These are phyloP conservation scores for Plasmodium reichenowi DNA, from an alignment of 169 alveolate genomes.

Conservation along the genomic window DNA sequence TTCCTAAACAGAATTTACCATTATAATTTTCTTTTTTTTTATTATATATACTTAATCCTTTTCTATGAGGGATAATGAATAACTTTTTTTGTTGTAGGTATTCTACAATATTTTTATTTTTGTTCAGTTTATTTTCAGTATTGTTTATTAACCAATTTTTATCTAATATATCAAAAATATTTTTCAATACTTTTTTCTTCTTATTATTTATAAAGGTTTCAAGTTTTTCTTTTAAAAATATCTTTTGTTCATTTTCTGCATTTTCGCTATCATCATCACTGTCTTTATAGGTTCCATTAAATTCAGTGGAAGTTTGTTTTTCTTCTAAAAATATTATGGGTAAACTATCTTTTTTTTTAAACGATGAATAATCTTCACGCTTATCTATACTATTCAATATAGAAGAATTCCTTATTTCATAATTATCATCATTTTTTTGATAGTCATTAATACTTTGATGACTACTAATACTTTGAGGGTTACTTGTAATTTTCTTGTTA, in stretches of 20 bases:
- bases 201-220: slow-evolving; percentile 16
- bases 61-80: slow-evolving; percentile 50
- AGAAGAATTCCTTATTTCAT: too few species aligned
- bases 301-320: background rate
- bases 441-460: too few species aligned
- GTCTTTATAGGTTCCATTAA: background rate
- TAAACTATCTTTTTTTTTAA: background rate
- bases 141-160: slow-evolving; percentile 39
- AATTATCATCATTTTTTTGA: too few species aligned
- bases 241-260: background rate
- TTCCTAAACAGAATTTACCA: slow-evolving; percentile 69
- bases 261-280: slow-evolving; percentile 12
- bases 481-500: too few species aligned
- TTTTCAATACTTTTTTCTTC: slow-evolving; percentile 38
- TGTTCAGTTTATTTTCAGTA: slow-evolving; percentile 25
- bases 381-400: background rate
- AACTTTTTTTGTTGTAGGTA: slow-evolving; percentile 44
- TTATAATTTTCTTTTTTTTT: slow-evolving; percentile 69
- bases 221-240: slow-evolving; percentile 27
- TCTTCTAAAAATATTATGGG: background rate
- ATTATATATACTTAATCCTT: slow-evolving; percentile 66
- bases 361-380: background rate
- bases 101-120: slow-evolving; percentile 65
- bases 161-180: slow-evolving; percentile 48
- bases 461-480: too few species aligned